Evolutionary conservation across 1,139 yeast genomes (phyloP), one percentile per base, ranked within the genome.

Genomic region (Kazachstania sp.): DNA sequence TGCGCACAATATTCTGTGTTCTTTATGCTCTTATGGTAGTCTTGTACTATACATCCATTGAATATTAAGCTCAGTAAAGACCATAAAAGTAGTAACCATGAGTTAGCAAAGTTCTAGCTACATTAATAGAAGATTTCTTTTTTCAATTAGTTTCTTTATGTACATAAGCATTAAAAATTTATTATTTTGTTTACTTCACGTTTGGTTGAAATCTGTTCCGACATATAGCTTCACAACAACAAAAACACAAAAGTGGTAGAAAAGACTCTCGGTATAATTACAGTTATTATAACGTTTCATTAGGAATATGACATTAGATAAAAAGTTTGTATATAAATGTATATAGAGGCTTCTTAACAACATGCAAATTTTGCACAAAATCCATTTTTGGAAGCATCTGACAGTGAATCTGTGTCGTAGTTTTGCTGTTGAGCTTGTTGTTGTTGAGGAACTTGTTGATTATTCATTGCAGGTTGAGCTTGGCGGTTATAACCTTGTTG

Each of bases 311-410:
- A 31, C 8, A 31, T 23, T 23, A 23, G 28, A 23, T n/a, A 32
- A n/a, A n/a, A 32, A 15, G 16, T 19, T 16, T 19, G 19, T 37
- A 42, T 42, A 42, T 35, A 26, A 18, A 35, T 18, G 16, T 31
- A 18, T 35, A 29, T 29, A 37, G 29, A 18, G 23, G 13, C 26
- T 19, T 18, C 28, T 44, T 60, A 61, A 54, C 73, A 70, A 53
- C 73, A 70, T 19, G 67, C 65, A 31, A 69, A 41, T 50, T 67
- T 69, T 36, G 67, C 54, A 50, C 69, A 67, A 55, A 66, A 69
- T 1, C 73, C 73, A 48, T 63, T 64, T 26, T 59, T 61, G n/a
- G 68, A 54, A 19, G 49, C 52, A 13, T 46, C 28, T n/a, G 59
- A 55, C 16, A 47, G 43, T n/a, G 59, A 53, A 28, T 60, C 65